A percentile compares a stretch with the other conserved stretches of the same genome.
Evolutionary conservation across 1,139 yeast species (phyloP).

Genomic region (Yamadazyma membranifaciens): DNA sequence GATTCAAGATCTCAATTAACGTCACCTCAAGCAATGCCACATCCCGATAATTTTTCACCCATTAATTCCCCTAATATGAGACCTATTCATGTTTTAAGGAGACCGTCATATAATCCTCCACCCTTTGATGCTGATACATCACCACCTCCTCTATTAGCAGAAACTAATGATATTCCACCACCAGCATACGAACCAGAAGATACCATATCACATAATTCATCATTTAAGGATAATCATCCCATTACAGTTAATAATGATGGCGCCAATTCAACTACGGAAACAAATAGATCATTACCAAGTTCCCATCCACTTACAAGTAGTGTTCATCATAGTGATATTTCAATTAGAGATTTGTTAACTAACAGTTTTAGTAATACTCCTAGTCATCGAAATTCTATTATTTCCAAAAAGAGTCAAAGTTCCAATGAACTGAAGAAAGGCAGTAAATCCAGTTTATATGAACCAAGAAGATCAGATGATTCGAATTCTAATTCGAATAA

Average conservation of each 20-base stretch:
- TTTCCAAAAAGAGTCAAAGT: slow-evolving; percentile 15
- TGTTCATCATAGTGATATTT: slow-evolving; percentile 14
- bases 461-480: slow-evolving; percentile 3
- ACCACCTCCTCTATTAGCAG: slow-evolving; percentile 21
- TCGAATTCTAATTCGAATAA: background rate
- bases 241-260: background rate
- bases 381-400: slow-evolving; percentile 12
- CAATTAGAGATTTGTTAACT: slow-evolving; percentile 23
- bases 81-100: slow-evolving; percentile 35
- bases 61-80: slow-evolving; percentile 28
- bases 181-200: slow-evolving; percentile 37
- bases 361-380: slow-evolving; percentile 12
- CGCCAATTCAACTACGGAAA: background rate
- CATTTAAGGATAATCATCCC: slow-evolving; percentile 4
- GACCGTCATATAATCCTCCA: slow-evolving; percentile 44
- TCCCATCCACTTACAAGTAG: slow-evolving; percentile 5
- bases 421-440: slow-evolving; percentile 12
- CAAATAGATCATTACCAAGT: slow-evolving; percentile 11
- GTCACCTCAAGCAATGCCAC: slow-evolving; percentile 61
- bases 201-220: slow-evolving; percentile 11
- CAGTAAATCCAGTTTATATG: slow-evolving; percentile 3
- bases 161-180: slow-evolving; percentile 17
- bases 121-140: slow-evolving; percentile 37
- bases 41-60: slow-evolving; percentile 44
- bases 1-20: slow-evolving; percentile 30